These are phyloP conservation scores for Madurella mycetomatis DNA, from an alignment of 2,329 filamentous ascomycete species.

Conservation along the genomic window DNA sequence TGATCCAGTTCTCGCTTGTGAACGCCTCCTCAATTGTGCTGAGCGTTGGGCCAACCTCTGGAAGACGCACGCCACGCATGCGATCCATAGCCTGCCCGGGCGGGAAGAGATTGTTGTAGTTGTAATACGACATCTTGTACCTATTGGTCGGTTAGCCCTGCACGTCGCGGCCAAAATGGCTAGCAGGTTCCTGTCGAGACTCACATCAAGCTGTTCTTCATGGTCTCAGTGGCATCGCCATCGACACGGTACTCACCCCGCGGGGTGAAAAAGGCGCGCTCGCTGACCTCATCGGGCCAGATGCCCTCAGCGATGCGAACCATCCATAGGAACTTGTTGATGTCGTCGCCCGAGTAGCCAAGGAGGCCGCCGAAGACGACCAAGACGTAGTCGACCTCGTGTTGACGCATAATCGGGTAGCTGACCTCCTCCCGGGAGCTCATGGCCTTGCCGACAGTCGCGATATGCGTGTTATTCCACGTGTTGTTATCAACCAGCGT, in stretches of 20 bases:
- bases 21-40: conserved; percentile 94
- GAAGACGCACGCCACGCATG: conserved; percentile 75
- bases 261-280: conserved; percentile 90
- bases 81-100: conserved; percentile 85
- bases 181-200: conserved; percentile 31
- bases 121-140: conserved; percentile 99
- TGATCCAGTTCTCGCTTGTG: conserved; percentile 99
- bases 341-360: conserved; percentile 96
- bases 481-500: conserved; percentile 99
- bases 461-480: conserved; percentile 99
- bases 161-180: neutral
- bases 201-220: conserved; percentile 99
- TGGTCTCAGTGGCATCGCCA: conserved; percentile 85
- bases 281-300: conserved; percentile 98
- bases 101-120: conserved; percentile 89
- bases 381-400: conserved; percentile 98
- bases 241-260: conserved; percentile 95
- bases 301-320: conserved; percentile 98
- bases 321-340: conserved; percentile 99
- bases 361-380: conserved; percentile 94
- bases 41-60: conserved; percentile 78
- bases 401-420: conserved; percentile 96
- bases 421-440: conserved; percentile 95
- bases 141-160: conserved; percentile 43
- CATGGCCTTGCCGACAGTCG: conserved; percentile 98